phyloP scores from a whole-genome alignment of 805 yeast species.

The Candida germanica region DNA sequence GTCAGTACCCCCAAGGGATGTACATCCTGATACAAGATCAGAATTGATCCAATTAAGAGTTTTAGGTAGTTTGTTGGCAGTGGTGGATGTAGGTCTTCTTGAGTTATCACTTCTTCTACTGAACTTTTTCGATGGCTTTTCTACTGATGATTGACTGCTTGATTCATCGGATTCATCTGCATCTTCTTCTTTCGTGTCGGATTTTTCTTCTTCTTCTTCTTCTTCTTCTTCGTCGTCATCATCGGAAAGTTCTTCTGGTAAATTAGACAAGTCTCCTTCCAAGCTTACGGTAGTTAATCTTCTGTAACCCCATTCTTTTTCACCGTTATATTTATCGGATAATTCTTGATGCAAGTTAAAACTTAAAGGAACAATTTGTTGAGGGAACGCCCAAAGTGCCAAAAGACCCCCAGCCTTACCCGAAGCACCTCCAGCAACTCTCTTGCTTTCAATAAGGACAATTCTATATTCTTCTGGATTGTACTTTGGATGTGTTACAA shows the following conservation, averaged over 20 bases:
- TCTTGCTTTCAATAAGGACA: slow-evolving; percentile 79
- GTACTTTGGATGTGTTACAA: slow-evolving; percentile 79
- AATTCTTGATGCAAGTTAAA: slow-evolving; percentile 83
- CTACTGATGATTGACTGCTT: neutral
- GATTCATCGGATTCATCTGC: slow-evolving; percentile 1
- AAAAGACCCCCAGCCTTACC: slow-evolving; percentile 97
- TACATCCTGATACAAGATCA: slow-evolving; percentile 66
- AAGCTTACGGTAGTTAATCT: slow-evolving; percentile 80
- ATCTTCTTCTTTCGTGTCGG: slow-evolving; percentile 4
- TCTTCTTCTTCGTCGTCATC: slow-evolving; percentile 22
- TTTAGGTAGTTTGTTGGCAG: slow-evolving; percentile 42
- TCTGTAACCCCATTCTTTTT: slow-evolving; percentile 87
- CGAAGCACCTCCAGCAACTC: slow-evolving; percentile 96
- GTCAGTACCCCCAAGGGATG: slow-evolving; percentile 75
- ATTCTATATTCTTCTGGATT: slow-evolving; percentile 72
- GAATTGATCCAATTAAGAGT: slow-evolving; percentile 77
- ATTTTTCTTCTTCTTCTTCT: slow-evolving; percentile 10
- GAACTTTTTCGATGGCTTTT: slow-evolving; percentile 36
- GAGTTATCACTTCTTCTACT: slow-evolving; percentile 23
- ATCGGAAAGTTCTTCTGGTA: slow-evolving; percentile 20
- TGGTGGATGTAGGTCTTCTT: slow-evolving; percentile 2
- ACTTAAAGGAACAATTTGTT: slow-evolving; percentile 84
- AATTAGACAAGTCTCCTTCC: slow-evolving; percentile 68
- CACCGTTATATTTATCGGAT: slow-evolving; percentile 79
- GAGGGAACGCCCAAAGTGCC: slow-evolving; percentile 97